Percentiles rank a stretch among this genome's conserved stretches.
phyloP scores from a whole-genome alignment of 2,329 filamentous ascomycete genomes.

The Botryosphaeria dothidea region DNA sequence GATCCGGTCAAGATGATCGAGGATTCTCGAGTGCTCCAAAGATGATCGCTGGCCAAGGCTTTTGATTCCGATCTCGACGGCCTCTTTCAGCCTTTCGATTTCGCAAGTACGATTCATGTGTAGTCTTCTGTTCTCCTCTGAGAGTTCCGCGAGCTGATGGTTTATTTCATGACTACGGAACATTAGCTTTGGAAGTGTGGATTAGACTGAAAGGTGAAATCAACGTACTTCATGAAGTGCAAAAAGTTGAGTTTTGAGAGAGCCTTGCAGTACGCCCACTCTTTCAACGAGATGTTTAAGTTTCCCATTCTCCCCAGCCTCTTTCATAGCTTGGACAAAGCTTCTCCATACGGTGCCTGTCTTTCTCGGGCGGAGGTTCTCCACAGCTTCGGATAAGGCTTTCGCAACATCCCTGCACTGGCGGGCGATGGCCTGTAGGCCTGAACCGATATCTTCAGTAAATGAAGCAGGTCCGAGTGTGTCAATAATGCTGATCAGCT shows the following conservation, averaged over 20 bases:
- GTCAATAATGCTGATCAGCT: too few relatives aligned
- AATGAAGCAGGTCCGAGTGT: too few relatives aligned
- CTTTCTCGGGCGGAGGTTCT: background rate
- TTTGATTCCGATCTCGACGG: too few relatives aligned
- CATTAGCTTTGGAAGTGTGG: too few relatives aligned
- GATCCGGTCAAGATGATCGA: too few relatives aligned
- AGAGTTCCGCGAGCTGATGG: background rate
- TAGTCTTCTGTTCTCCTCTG: background rate
- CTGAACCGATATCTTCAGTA: too few relatives aligned
- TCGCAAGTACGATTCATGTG: too few relatives aligned
- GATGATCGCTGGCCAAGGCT: too few relatives aligned
- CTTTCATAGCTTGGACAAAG: background rate
- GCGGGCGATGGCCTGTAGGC: too few relatives aligned
- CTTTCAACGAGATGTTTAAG: background rate
- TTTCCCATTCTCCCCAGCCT: background rate
- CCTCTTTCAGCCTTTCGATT: too few relatives aligned
- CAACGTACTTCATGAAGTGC: background rate
- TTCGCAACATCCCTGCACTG: background rate
- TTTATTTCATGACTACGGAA: background rate
- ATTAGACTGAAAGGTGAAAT: background rate
- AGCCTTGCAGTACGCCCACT: background rate
- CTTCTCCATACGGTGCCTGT: background rate
- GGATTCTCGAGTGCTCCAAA: too few relatives aligned
- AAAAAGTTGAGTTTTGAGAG: background rate
- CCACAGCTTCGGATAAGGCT: background rate